phyloP scores from a whole-genome alignment of 441 rosid species.

The Corymbia calophylla region DNA sequence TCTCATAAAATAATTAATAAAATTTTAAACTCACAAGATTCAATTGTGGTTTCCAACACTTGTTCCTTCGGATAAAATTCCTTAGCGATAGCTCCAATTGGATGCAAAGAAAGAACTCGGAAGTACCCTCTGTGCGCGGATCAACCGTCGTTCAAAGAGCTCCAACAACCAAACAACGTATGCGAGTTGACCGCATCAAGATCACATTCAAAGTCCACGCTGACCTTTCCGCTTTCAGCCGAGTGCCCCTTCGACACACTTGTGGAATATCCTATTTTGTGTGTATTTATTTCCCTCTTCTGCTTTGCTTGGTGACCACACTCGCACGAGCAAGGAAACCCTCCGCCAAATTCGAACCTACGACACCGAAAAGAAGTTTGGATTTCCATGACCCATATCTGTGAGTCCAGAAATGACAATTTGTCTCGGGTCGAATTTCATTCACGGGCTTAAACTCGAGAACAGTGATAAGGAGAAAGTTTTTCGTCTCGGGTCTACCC shows the following conservation, averaged over 20 bases:
- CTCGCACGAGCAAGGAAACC: background rate
- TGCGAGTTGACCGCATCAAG: background rate
- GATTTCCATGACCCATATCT: too few species aligned
- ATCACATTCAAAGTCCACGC: background rate
- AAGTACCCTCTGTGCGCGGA: background rate
- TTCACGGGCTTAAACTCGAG: too few species aligned
- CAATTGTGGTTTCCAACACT: too few species aligned
- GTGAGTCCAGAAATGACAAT: too few species aligned
- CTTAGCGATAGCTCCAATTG: too few species aligned
- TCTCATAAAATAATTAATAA: too few species aligned
- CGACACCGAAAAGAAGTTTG: background rate
- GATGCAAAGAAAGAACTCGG: background rate
- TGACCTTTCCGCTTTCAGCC: too few species aligned
- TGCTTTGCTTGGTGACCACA: background rate
- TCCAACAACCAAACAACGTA: background rate
- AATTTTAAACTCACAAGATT: too few species aligned
- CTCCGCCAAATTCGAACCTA: rapidly evolving
- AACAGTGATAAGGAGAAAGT: too few species aligned
- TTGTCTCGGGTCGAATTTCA: too few species aligned
- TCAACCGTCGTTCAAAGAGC: background rate
- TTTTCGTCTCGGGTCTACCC: too few species aligned
- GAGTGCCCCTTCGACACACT: background rate
- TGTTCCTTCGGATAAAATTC: too few species aligned
- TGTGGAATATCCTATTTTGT: background rate
- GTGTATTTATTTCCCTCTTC: background rate